A percentile compares a stretch with the other conserved stretches of the same genome.
These are phyloP conservation scores for Melastoma candidum DNA, from an alignment of 441 rosid genomes.

Conservation along the genomic window DNA sequence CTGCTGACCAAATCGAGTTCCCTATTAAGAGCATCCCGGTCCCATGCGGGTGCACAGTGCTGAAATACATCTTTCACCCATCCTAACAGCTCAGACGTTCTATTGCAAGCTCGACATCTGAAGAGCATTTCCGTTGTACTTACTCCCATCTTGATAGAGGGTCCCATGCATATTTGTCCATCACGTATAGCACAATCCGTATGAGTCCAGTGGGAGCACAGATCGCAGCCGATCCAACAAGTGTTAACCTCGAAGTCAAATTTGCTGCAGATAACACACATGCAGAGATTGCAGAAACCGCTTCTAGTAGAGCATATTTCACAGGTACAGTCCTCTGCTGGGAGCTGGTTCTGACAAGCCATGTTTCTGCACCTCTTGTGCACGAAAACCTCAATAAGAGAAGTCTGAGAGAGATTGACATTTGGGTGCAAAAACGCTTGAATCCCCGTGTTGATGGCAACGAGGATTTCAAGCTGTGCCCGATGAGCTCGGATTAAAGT, in stretches of 20 bases:
- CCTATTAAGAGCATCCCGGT: constrained; percentile 65
- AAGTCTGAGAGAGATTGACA: constrained; percentile 77
- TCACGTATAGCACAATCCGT: constrained; percentile 95
- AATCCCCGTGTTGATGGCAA: constrained; percentile 82
- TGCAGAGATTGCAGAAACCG: constrained; percentile 96
- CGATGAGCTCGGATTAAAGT: constrained; percentile 74
- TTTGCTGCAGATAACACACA: constrained; percentile 95
- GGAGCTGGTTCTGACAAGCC: constrained; percentile 80
- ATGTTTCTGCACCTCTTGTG: constrained; percentile 91
- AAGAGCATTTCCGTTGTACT: constrained; percentile 83
- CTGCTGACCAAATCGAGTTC: constrained; percentile 86
- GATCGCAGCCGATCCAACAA: constrained; percentile 93
- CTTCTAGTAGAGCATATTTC: constrained; percentile 67
- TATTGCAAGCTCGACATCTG: constrained; percentile 77
- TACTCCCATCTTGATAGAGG: constrained; percentile 55
- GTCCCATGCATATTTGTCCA: constrained; percentile 71
- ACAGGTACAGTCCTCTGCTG: constrained; percentile 87
- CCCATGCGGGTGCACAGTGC: constrained; percentile 94
- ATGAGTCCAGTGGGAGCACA: constrained; percentile 98
- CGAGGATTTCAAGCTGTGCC: constrained; percentile 85
- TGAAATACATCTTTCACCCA: constrained; percentile 98
- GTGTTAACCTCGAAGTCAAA: constrained; percentile 95
- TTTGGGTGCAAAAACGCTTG: constrained; percentile 93
- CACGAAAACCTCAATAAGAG: constrained; percentile 79
- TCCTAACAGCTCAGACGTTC: constrained; percentile 86